phyloP scores from a whole-genome alignment of 75 land plant genomes.

The Larix kaempferi region DNA sequence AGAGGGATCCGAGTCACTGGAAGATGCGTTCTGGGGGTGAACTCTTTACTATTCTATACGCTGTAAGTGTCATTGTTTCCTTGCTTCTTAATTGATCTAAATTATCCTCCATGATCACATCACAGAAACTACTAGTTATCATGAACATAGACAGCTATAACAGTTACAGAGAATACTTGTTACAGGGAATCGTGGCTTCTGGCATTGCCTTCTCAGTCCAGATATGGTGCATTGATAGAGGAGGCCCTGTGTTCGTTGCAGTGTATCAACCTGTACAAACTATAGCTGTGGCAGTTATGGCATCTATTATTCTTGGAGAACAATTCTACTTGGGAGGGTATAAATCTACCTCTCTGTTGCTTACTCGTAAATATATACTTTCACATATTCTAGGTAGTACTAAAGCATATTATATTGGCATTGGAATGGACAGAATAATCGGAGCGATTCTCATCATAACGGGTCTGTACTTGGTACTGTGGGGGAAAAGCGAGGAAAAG shows the following conservation, averaged over 20 bases:
- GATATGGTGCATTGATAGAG: conserved; percentile 76
- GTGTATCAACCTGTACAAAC: conserved; percentile 72
- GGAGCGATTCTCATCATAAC: conserved; percentile 54
- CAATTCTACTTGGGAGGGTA: conserved; percentile 67
- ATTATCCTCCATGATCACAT: background rate
- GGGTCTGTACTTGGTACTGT: conserved; percentile 64
- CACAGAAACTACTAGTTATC: background rate
- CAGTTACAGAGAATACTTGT: no score
- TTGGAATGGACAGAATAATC: conserved; percentile 32
- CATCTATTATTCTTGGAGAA: conserved; percentile 50
- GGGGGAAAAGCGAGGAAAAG: conserved; percentile 64
- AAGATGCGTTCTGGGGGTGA: conserved; percentile 48
- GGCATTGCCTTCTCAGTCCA: conserved; percentile 58
- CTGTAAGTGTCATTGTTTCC: conserved; percentile 26
- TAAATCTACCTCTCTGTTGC: background rate
- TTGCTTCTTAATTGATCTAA: background rate
- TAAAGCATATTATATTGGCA: no score
- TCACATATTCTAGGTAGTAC: no score
- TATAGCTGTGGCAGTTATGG: conserved; percentile 57
- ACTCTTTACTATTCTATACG: conserved; percentile 56
- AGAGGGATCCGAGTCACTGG: conserved; percentile 48
- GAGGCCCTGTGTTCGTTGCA: conserved; percentile 65
- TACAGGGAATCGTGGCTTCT: conserved; percentile 64
- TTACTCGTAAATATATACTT: no score
- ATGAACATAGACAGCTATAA: no score